Base-by-base conservation (phyloP, 139 green algal species). In the Coelastrella sp. region DNA sequence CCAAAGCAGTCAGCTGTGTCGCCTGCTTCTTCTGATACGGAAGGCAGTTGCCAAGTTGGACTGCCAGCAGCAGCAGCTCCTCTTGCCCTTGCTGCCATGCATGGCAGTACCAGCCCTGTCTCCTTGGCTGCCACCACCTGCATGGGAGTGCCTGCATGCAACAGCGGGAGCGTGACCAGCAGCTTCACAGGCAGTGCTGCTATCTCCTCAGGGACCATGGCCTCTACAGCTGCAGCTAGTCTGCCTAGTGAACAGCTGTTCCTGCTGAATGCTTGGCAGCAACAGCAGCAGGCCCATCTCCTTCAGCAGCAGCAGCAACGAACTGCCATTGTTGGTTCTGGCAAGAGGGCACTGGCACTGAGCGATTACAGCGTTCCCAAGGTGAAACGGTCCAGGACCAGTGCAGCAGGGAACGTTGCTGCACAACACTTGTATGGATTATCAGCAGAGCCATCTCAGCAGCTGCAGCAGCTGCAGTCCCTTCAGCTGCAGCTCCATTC, bases 171-270 rank as follows among this genome's bases (percentile, higher is more conserved):
- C 45, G 45, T 57, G 11, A 57, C 45, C 57, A 66, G 57, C 57
- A 66, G 57, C 57, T 66, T 66, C 57, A 34, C 57, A 57, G 45
- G 45, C 45, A 13, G 57, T 19, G 15, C 27, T 27, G 21, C 19
- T 23, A n/a, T 66, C 15, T 32, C 57, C 9, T 66, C 57, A 30
- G 17, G n/a, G 9, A n/a, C 57, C 27, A 19, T 19, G 9, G 17
- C 57, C 27, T 15, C 57, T 23, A 19, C 57, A 1, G 21, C 19
- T 66, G 57, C 45, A 35, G 63, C 63, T 43, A n/a, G n/a, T n/a
- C n/a, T n/a, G n/a, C n/a, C n/a, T n/a, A n/a, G n/a, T n/a, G 63
- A 73, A 4, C 63, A 73, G 63, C 63, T 73, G 63, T 30, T 73
- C 30, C 63, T 73, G 63, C 30, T 73, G 30, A 73, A 73, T 30